phyloP scores from a whole-genome alignment of 2,329 filamentous ascomycete species.

The Ophiostoma sp. region DNA sequence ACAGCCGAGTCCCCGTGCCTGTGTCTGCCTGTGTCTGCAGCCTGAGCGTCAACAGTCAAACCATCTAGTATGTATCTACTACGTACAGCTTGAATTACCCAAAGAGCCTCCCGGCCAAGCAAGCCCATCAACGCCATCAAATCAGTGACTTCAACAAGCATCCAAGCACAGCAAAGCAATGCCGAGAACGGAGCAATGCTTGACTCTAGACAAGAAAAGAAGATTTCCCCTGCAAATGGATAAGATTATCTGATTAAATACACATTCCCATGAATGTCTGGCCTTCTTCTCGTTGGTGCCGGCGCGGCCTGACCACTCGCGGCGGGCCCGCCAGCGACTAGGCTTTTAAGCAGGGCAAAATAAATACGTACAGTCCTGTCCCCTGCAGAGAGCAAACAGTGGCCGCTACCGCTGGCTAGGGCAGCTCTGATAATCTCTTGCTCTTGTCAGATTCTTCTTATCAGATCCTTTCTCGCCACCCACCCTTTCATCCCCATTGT shows the following conservation, averaged over 20 bases:
- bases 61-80: no score
- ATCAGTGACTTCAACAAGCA: not conserved
- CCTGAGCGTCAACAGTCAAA: no score
- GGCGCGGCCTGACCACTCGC: not conserved
- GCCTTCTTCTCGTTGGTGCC: not conserved
- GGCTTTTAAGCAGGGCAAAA: conserved; percentile 1
- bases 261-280: conserved; percentile 2
- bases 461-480: not conserved
- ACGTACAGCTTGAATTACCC: no score
- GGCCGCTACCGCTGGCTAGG: no score
- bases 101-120: not conserved
- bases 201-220: not conserved
- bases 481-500: not conserved
- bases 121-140: not conserved
- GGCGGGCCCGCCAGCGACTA: not conserved
- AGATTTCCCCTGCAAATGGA: not conserved
- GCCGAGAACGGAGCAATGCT: conserved; percentile 10
- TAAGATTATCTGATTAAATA: conserved; percentile 10
- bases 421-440: not conserved
- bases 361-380: not conserved
- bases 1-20: no score
- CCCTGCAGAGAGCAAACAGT: no score
- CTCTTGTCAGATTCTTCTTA: not conserved
- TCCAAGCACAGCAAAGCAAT: not conserved
- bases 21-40: no score